phyloP scores from a whole-genome alignment of 2,329 filamentous ascomycete species.

The Penicillium sp. region DNA sequence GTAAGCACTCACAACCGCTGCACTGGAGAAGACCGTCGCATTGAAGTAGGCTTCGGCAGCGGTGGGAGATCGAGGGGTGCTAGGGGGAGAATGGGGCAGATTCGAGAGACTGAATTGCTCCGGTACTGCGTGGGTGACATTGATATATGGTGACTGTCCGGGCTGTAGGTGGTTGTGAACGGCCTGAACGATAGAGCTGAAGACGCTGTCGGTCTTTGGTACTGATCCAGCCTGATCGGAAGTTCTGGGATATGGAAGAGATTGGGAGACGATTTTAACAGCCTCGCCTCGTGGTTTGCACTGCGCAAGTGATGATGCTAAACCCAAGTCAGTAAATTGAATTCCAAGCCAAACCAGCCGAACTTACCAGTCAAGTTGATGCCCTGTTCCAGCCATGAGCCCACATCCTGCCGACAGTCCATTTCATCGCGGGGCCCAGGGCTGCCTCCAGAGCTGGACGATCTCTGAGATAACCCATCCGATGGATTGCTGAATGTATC shows the following conservation, averaged over 20 bases:
- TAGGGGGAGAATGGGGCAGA: constrained; percentile 60
- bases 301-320: constrained; percentile 40
- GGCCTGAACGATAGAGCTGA: constrained; percentile 52
- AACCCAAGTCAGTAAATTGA: constrained; percentile 5
- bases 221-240: constrained; percentile 31
- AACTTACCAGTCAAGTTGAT: constrained; percentile 38
- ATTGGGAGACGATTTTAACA: constrained; percentile 58
- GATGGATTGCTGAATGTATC: constrained; percentile 33
- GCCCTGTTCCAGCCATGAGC: constrained; percentile 38
- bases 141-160: constrained; percentile 57
- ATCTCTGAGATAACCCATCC: constrained; percentile 30
- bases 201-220: constrained; percentile 43
- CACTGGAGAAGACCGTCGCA: constrained; percentile 58
- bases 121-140: constrained; percentile 61
- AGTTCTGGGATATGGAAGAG: constrained; percentile 53
- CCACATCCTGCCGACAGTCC: constrained; percentile 32
- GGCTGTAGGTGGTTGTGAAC: constrained; percentile 53
- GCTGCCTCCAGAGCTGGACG: constrained; percentile 33
- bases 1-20: constrained; percentile 57
- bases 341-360: background rate
- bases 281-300: constrained; percentile 40
- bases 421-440: constrained; percentile 31
- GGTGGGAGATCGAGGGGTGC: constrained; percentile 50
- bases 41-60: constrained; percentile 60
- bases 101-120: constrained; percentile 60